Base-by-base conservation (phyloP, 768 basidiomycete species). In the Suillus hirtellus region DNA sequence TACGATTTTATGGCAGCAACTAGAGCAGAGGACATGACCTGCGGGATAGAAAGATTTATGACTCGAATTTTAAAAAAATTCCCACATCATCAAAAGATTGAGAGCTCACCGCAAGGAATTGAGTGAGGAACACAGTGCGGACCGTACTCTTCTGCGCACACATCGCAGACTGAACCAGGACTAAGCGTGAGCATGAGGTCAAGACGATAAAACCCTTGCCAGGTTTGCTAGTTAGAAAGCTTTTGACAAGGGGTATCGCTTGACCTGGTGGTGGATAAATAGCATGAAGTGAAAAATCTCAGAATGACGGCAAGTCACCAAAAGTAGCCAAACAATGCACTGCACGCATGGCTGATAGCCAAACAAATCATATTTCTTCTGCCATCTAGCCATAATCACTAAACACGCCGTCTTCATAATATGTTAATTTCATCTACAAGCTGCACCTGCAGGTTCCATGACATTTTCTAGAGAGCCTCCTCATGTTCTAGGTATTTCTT, bases 111-210 rank as follows among this genome's bases (percentile, higher is more conserved):
- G 78, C 91, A 93, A 64, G 91, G 88, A 73, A 93, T 92, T 60
- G 86, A 90, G 75, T 92, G 88, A 65, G 91, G 91, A 66, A 84
- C 79, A 75, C 86, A 86, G 70, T 87, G 87, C 63, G 85, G 80
- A 73, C 88, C 88, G 77, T 84, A 93, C 81, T 92, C 90, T 79
- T 92, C 90, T 72, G 90, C 90, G 82, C 91, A 93, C 73, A 93
- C 91, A 83, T 93, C 91, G 87, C 91, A 93, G 76, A 87, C 82
- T 75, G 89, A 92, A 77, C 89, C 89, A 76, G 89, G 85, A 80
- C 80, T 83, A 73, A 93, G 89, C 75, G 90, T 89, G 80, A 93
- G 86, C 91, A 93, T 93, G 73, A 73, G 70, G 73, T 73, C 74
- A 75, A 76, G 75, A 72, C 76, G 72, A 71, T 71, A 66, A 74